Conservation (phyloP, 192 early-diverging fungal species). For the Coemansia asiatica region DNA sequence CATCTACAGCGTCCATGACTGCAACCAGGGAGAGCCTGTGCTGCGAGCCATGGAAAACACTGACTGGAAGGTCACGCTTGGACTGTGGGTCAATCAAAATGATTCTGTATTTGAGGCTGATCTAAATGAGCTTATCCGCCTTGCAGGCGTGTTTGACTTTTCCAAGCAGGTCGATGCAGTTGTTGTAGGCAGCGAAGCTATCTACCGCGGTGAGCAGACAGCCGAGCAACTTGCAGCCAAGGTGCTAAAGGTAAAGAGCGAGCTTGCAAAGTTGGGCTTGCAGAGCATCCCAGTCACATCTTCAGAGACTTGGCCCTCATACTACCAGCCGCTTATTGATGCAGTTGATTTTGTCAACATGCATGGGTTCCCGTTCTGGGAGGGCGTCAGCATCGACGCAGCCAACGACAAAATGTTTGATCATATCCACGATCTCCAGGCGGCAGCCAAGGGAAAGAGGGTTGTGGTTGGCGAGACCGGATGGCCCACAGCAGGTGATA, state of each 20-base stretch:
- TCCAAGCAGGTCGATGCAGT: slow-evolving; percentile 53
- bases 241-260: slow-evolving; percentile 47
- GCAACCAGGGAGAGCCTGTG: slow-evolving; percentile 59
- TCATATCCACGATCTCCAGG: slow-evolving; percentile 46
- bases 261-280: slow-evolving; percentile 31
- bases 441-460: slow-evolving; percentile 51
- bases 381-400: slow-evolving; percentile 34
- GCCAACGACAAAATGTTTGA: slow-evolving; percentile 57
- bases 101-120: slow-evolving; percentile 38
- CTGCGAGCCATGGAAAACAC: slow-evolving; percentile 60
- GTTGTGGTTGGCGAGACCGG: slow-evolving; percentile 62
- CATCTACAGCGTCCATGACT: slow-evolving; percentile 62
- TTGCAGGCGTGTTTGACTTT: slow-evolving; percentile 36
- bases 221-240: slow-evolving; percentile 41
- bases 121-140: slow-evolving; percentile 27
- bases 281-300: slow-evolving; percentile 33
- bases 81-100: slow-evolving; percentile 62
- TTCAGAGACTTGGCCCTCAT: slow-evolving; percentile 41
- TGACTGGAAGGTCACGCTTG: slow-evolving; percentile 58
- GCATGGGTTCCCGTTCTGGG: slow-evolving; percentile 68
- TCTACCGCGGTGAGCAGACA: slow-evolving; percentile 56
- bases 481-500: slow-evolving; percentile 57
- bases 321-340: slow-evolving; percentile 46
- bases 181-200: slow-evolving; percentile 60
- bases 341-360: slow-evolving; percentile 59